Percentiles rank a stretch among this genome's conserved stretches.
These are phyloP conservation scores for Atkinsonella hypoxylon DNA, from an alignment of 2,329 filamentous ascomycete genomes.

Conservation along the genomic window DNA sequence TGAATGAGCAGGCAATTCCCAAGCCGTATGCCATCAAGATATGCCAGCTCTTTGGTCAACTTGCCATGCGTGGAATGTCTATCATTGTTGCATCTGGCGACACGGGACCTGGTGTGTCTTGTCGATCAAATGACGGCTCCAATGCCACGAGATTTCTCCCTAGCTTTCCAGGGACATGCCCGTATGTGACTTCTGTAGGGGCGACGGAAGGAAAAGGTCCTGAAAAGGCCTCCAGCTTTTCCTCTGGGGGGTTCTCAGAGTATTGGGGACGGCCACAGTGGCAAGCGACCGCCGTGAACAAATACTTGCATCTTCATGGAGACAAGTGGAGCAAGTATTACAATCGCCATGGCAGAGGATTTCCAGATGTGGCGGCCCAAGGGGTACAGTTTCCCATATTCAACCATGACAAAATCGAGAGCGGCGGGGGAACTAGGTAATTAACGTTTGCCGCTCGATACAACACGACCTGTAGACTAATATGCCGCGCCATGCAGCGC, in stretches of 20 bases:
- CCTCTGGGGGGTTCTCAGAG: constrained; percentile 38
- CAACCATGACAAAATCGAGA: constrained; percentile 15
- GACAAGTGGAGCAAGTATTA: constrained; percentile 36
- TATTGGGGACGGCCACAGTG: constrained; percentile 31
- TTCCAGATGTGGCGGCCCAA: constrained; percentile 52
- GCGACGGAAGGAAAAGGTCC: constrained; percentile 39
- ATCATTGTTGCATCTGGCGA: constrained; percentile 57
- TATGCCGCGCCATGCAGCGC: constrained; percentile 25
- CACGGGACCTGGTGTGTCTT: constrained; percentile 23
- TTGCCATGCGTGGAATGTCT: constrained; percentile 54
- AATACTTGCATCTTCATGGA: constrained; percentile 31
- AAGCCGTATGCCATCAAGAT: constrained; percentile 38
- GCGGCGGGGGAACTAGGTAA: constrained; percentile 23
- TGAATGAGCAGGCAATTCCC: constrained; percentile 54
- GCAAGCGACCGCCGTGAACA: constrained; percentile 32
- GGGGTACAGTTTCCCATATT: constrained; percentile 21
- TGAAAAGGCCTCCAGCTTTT: constrained; percentile 40
- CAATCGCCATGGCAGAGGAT: constrained; percentile 38
- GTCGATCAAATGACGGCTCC: constrained; percentile 25
- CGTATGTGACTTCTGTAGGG: constrained; percentile 51
- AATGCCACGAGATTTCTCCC: constrained; percentile 22
- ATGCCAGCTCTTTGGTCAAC: constrained; percentile 48
- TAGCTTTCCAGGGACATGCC: constrained; percentile 31
- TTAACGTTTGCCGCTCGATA: neutral
- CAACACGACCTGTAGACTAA: neutral